Conservation (phyloP, 257 asterid species). For the Phtheirospermum japonicum region DNA sequence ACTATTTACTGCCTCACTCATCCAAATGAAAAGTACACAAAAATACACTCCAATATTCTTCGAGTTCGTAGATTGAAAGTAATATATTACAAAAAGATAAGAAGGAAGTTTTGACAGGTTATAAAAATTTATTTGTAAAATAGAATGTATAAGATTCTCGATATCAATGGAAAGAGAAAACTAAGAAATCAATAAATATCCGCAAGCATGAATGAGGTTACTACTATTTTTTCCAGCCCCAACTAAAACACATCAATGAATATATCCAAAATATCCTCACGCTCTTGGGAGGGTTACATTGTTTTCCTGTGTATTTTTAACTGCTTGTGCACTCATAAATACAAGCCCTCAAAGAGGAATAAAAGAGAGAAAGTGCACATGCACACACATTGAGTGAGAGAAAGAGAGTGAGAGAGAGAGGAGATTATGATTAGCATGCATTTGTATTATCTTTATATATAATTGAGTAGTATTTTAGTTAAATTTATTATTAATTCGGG, state of each 20-base stretch:
- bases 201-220: conserved; percentile 1
- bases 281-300: conserved; percentile 10
- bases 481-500: too few relatives aligned
- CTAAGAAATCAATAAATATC: neutral
- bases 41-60: too few relatives aligned
- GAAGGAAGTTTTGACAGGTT: neutral
- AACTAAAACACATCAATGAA: conserved; percentile 2
- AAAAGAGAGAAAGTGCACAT: neutral
- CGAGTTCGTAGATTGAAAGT: too few relatives aligned
- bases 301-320: neutral
- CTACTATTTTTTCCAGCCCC: neutral
- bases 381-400: conserved; percentile 5
- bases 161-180: neutral
- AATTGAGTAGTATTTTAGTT: too few relatives aligned
- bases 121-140: neutral
- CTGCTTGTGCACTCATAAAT: too few relatives aligned
- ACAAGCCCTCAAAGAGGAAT: neutral
- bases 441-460: too few relatives aligned
- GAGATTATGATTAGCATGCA: too few relatives aligned
- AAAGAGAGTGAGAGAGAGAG: too few relatives aligned
- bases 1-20: conserved; percentile 4
- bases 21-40: neutral
- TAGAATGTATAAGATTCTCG: neutral
- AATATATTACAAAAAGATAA: neutral
- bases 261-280: conserved; percentile 2